phyloP scores from a whole-genome alignment of 805 yeast genomes.

The Starmerella ratchasimensis region DNA sequence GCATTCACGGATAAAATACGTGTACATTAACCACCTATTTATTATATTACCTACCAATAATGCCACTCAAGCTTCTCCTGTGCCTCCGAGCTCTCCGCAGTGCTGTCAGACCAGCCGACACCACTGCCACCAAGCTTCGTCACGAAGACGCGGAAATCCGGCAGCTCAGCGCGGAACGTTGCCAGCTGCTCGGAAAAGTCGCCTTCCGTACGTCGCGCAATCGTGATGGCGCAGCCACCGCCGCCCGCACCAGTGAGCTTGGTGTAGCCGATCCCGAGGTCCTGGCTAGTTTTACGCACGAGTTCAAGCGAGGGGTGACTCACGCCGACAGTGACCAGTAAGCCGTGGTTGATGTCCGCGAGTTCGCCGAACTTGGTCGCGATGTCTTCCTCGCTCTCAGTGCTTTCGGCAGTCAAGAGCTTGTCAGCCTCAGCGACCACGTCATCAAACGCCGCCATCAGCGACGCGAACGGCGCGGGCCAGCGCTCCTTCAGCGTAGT shows the following conservation, averaged over 20 bases:
- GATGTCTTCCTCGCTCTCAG: constrained; percentile 17
- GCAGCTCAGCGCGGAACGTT: constrained; percentile 26
- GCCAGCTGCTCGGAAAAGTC: constrained; percentile 7
- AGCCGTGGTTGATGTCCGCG: constrained; percentile 73
- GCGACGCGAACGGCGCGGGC: constrained; percentile 42
- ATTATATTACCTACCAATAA: constrained; percentile 2
- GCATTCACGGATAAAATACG: neutral
- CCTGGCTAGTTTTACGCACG: constrained; percentile 54
- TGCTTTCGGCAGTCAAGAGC: constrained; percentile 35
- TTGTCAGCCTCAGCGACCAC: constrained; percentile 61
- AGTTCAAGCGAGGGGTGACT: constrained; percentile 83
- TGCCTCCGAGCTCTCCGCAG: neutral
- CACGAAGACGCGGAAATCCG: constrained; percentile 55
- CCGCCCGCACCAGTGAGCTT: constrained; percentile 98
- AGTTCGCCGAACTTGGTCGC: constrained; percentile 30
- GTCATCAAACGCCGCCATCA: constrained; percentile 64
- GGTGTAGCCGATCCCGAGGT: constrained; percentile 60
- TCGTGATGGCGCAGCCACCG: constrained; percentile 94
- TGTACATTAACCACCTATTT: too few species aligned
- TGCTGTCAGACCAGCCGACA: constrained; percentile 36
- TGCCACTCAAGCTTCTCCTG: constrained; percentile 8
- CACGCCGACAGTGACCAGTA: constrained; percentile 74
- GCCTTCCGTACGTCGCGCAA: constrained; percentile 33
- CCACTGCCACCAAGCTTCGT: constrained; percentile 86
- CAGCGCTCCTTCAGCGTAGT: constrained; percentile 38